phyloP scores from a whole-genome alignment of 1,139 yeast genomes.

The Wickerhamomyces sp. region DNA sequence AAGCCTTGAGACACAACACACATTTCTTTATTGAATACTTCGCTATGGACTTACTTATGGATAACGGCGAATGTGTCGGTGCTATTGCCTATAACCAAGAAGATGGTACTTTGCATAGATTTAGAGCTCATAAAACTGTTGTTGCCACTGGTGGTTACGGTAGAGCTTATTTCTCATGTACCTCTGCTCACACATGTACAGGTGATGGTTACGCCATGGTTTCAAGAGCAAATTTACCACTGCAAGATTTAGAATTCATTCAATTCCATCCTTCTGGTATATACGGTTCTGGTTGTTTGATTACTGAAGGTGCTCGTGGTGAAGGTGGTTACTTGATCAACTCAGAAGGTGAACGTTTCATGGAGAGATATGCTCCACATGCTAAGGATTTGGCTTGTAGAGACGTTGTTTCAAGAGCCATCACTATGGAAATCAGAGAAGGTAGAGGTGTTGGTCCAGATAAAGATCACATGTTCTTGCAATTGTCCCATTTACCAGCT shows the following conservation, averaged over 20 bases:
- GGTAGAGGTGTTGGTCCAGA: conserved; percentile 99
- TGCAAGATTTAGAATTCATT: conserved; percentile 95
- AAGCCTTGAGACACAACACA: conserved; percentile 93
- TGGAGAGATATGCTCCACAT: conserved; percentile 99
- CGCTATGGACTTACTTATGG: conserved; percentile 91
- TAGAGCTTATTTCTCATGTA: conserved; percentile 96
- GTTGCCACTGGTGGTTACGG: conserved; percentile 99
- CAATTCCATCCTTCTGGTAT: conserved; percentile 99
- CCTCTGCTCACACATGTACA: conserved; percentile 99
- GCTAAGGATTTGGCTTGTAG: conserved; percentile 98
- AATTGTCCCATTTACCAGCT: conserved; percentile 91
- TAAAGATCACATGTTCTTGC: conserved; percentile 93
- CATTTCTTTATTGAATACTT: conserved; percentile 97
- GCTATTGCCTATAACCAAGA: conserved; percentile 97
- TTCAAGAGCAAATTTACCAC: conserved; percentile 95
- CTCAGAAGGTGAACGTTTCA: conserved; percentile 98
- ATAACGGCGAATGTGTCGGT: conserved; percentile 96
- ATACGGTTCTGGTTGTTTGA: conserved; percentile 97
- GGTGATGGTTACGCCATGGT: conserved; percentile 99
- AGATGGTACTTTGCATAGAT: conserved; percentile 97
- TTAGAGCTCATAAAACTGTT: conserved; percentile 93
- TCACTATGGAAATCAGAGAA: conserved; percentile 96
- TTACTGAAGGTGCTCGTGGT: conserved; percentile 99
- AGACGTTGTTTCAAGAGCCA: conserved; percentile 97
- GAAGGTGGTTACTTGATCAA: conserved; percentile 97